Conservation (phyloP, 1,284 basidiomycete genomes). For the Papiliotrema nemorosa region DNA sequence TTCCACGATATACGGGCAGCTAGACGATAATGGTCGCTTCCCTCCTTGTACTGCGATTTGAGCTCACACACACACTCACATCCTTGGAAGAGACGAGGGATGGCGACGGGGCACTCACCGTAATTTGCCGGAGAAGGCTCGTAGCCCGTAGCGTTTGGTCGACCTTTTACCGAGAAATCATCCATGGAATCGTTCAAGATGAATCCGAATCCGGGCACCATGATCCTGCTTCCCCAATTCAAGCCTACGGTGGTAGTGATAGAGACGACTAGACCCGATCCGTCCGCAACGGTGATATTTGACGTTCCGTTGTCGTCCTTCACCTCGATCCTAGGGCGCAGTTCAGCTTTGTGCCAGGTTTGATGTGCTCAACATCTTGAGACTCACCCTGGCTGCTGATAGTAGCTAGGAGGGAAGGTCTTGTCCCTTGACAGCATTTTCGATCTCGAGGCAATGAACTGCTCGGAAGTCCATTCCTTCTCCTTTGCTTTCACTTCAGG, state of each 20-base stretch:
- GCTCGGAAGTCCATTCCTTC: constrained; percentile 5
- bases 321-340: constrained; percentile 20
- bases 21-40: constrained; percentile 35
- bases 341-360: not conserved
- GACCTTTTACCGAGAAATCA: constrained; percentile 39
- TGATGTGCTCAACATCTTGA: too few species aligned
- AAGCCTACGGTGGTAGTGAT: constrained; percentile 41
- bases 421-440: constrained; percentile 5
- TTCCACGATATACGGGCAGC: constrained; percentile 36
- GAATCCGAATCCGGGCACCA: constrained; percentile 37
- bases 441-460: not conserved
- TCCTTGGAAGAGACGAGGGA: too few species aligned
- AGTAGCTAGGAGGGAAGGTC: constrained; percentile 15
- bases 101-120: not conserved
- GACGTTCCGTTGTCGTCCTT: constrained; percentile 35
- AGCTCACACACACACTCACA: not conserved
- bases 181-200: constrained; percentile 42
- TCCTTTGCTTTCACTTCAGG: constrained; percentile 12
- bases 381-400: constrained; percentile 20
- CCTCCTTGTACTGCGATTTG: constrained; percentile 18
- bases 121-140: constrained; percentile 35
- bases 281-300: constrained; percentile 36
- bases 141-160: constrained; percentile 34
- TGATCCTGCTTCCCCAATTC: constrained; percentile 35
- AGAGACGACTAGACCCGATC: constrained; percentile 26